A percentile compares a stretch with the other conserved stretches of the same genome.
These are phyloP conservation scores for Datisca glomerata DNA, from an alignment of 306 rosid species.

Conservation along the genomic window DNA sequence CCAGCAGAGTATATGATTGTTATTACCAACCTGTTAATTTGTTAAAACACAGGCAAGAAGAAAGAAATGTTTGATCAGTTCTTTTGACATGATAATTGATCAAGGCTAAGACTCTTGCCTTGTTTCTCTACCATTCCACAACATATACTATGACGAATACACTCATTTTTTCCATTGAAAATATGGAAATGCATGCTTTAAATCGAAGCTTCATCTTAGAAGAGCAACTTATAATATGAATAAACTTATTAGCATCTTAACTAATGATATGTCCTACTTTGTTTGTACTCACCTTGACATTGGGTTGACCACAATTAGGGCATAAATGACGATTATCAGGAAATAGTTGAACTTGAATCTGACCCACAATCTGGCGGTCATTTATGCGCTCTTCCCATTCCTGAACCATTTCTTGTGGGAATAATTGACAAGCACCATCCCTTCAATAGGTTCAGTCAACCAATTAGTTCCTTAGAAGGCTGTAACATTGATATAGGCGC, in stretches of 20 bases:
- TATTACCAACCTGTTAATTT: slow-evolving; percentile 68
- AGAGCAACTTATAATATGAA: no score
- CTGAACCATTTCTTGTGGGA: slow-evolving; percentile 50
- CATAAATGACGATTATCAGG: slow-evolving; percentile 30
- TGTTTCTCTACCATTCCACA: no score
- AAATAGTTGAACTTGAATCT: slow-evolving; percentile 42
- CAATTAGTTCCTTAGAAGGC: slow-evolving; percentile 13
- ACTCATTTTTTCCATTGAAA: slow-evolving; percentile 14
- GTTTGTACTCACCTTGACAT: slow-evolving; percentile 64
- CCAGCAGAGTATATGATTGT: slow-evolving; percentile 83
- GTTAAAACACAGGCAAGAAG: no score
- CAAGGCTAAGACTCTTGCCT: no score
- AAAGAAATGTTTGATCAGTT: no score
- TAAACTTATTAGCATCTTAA: not conserved
- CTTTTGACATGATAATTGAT: no score
- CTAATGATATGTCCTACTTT: not conserved
- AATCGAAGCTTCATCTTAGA: slow-evolving; percentile 3
- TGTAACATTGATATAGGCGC: slow-evolving; percentile 2
- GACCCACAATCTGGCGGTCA: slow-evolving; percentile 49
- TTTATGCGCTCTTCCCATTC: slow-evolving; percentile 59
- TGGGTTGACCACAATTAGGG: slow-evolving; percentile 74
- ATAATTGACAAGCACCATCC: slow-evolving; percentile 60
- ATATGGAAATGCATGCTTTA: not conserved
- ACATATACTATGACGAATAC: no score
- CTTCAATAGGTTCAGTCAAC: slow-evolving; percentile 22